These are phyloP conservation scores for Metarhizium album DNA, from an alignment of 2,329 filamentous ascomycete species.

Conservation along the genomic window DNA sequence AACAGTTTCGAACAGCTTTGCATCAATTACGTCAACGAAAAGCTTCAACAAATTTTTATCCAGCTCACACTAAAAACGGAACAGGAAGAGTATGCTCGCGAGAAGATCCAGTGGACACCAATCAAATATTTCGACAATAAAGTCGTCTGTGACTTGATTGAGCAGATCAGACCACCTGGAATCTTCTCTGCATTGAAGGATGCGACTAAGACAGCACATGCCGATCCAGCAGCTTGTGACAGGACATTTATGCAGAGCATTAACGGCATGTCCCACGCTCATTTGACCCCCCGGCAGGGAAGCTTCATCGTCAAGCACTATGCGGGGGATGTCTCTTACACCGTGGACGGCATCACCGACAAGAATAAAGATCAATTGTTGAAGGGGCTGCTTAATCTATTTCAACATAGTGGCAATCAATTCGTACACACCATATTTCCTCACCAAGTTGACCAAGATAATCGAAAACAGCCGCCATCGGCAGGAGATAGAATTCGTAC, in stretches of 20 bases:
- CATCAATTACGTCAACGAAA: slow-evolving; percentile 99
- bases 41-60: slow-evolving; percentile 98
- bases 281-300: slow-evolving; percentile 84
- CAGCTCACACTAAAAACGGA: slow-evolving; percentile 93
- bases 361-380: slow-evolving; percentile 98
- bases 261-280: slow-evolving; percentile 82
- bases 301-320: slow-evolving; percentile 99
- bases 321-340: slow-evolving; percentile 91
- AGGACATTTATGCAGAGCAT: slow-evolving; percentile 91
- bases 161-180: slow-evolving; percentile 79
- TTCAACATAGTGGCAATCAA: slow-evolving; percentile 69
- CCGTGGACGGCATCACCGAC: slow-evolving; percentile 92
- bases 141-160: slow-evolving; percentile 93
- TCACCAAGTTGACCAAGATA: slow-evolving; percentile 87
- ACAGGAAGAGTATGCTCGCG: slow-evolving; percentile 91
- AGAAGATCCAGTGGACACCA: slow-evolving; percentile 97
- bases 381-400: slow-evolving; percentile 84
- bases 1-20: slow-evolving; percentile 98
- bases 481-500: slow-evolving; percentile 92
- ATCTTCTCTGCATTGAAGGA: slow-evolving; percentile 96
- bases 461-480: slow-evolving; percentile 85
- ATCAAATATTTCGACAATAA: slow-evolving; percentile 99
- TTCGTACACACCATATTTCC: slow-evolving; percentile 90
- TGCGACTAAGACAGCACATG: slow-evolving; percentile 95
- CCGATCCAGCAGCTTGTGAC: slow-evolving; percentile 87